Evolutionary conservation across 441 rosid species (phyloP).

Genomic region (Macaranga tanarius): DNA sequence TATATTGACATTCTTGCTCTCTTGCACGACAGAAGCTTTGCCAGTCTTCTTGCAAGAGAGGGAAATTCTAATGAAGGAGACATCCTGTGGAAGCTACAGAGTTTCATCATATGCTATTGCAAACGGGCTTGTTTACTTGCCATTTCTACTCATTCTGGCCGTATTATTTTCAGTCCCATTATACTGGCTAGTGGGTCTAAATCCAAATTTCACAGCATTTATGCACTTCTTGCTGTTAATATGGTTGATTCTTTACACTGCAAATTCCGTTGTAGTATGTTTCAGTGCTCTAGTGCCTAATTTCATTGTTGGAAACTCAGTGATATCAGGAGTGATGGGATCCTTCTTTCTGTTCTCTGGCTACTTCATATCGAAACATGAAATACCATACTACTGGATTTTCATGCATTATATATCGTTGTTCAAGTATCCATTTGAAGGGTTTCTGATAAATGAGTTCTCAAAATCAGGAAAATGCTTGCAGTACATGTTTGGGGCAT

Average conservation of each 20-base stretch:
- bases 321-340: constrained; percentile 92
- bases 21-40: constrained; percentile 85
- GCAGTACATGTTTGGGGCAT: constrained; percentile 60
- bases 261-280: constrained; percentile 93
- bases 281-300: constrained; percentile 92
- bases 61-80: constrained; percentile 88
- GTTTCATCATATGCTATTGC: constrained; percentile 86
- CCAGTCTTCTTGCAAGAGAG: constrained; percentile 90
- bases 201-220: constrained; percentile 63
- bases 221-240: constrained; percentile 66
- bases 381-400: constrained; percentile 80
- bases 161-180: constrained; percentile 63
- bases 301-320: constrained; percentile 86
- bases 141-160: constrained; percentile 81
- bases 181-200: constrained; percentile 85
- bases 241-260: constrained; percentile 92
- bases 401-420: constrained; percentile 88
- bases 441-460: constrained; percentile 85
- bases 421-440: constrained; percentile 96
- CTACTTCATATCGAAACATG: constrained; percentile 77
- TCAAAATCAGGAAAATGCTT: constrained; percentile 70
- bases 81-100: constrained; percentile 81
- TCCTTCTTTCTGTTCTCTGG: constrained; percentile 91
- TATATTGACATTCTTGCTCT: constrained; percentile 73
- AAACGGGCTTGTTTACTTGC: constrained; percentile 83